Evolutionary conservation across 768 basidiomycete species (phyloP).

Genomic region (Lactarius hatsudake): DNA sequence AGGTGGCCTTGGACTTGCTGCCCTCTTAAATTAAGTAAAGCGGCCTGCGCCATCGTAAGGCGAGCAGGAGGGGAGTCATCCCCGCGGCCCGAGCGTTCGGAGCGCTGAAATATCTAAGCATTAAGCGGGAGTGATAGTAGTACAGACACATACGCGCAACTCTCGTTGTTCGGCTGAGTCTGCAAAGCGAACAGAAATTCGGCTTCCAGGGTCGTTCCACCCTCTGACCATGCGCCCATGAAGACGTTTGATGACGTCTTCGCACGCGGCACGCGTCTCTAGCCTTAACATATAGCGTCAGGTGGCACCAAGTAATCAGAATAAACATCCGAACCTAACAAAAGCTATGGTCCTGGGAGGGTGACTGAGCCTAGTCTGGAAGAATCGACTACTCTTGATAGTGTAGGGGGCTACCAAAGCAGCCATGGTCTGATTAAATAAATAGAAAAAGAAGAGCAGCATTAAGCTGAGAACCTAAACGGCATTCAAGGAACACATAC

Average conservation of each 20-base stretch:
- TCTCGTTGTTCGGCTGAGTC: constrained; percentile 78
- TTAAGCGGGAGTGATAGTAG: constrained; percentile 7
- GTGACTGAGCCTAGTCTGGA: constrained; percentile 72
- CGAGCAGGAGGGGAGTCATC: constrained; percentile 61
- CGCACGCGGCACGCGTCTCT: constrained; percentile 67
- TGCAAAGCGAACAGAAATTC: constrained; percentile 78
- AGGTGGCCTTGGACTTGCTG: constrained; percentile 44
- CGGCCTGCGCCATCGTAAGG: constrained; percentile 75
- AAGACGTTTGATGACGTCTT: constrained; percentile 72
- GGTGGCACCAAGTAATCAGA: not conserved
- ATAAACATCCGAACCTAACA: constrained; percentile 50
- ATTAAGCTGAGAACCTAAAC: not conserved
- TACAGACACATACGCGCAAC: constrained; percentile 51
- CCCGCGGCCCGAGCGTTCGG: constrained; percentile 57
- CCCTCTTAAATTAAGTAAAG: constrained; percentile 71
- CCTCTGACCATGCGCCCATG: constrained; percentile 81
- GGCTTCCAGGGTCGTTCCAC: constrained; percentile 70
- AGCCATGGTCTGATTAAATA: constrained; percentile 48
- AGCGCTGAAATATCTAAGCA: constrained; percentile 43
- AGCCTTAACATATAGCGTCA: constrained; percentile 43
- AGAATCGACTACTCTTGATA: constrained; percentile 75
- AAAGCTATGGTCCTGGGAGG: constrained; percentile 81
- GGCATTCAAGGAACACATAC: constrained; percentile 35
- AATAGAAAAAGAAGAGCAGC: not conserved
- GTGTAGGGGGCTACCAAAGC: constrained; percentile 66